A percentile compares a stretch with the other conserved stretches of the same genome.
Evolutionary conservation across 23 red algal genomes (phyloP).

Genomic region (Gracilariopsis chorda): DNA sequence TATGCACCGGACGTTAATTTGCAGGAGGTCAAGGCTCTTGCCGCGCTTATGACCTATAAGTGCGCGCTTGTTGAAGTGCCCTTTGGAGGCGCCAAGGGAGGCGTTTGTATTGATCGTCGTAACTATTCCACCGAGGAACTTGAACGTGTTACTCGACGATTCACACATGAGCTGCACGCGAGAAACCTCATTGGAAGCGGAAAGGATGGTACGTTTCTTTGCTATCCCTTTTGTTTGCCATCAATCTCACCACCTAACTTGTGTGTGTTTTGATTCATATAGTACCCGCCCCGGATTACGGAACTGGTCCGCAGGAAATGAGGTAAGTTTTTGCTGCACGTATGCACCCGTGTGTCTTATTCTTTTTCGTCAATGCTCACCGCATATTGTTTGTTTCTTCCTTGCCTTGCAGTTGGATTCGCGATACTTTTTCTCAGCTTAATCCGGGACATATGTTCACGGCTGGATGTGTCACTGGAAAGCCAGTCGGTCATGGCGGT

Average conservation of each 20-base stretch:
- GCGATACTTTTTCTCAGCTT: slow-evolving; percentile 91
- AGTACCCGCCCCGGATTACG: slow-evolving; percentile 99
- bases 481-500: slow-evolving; percentile 90
- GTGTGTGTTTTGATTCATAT: background rate
- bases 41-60: slow-evolving; percentile 95
- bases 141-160: slow-evolving; percentile 89
- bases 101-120: slow-evolving; percentile 82
- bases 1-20: slow-evolving; percentile 80
- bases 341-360: background rate
- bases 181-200: slow-evolving; percentile 93
- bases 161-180: slow-evolving; percentile 83
- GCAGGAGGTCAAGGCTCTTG: slow-evolving; percentile 93
- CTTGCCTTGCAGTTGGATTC: slow-evolving; percentile 62
- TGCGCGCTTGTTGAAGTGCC: slow-evolving; percentile 95
- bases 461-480: slow-evolving; percentile 89
- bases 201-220: slow-evolving; percentile 59
- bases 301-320: slow-evolving; percentile 92
- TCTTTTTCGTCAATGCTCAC: background rate
- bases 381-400: background rate
- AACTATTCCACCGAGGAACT: slow-evolving; percentile 75
- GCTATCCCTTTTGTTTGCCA: background rate
- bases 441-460: slow-evolving; percentile 81
- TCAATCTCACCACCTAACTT: background rate
- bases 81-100: slow-evolving; percentile 99
- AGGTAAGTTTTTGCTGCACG: slow-evolving; percentile 27